Evolutionary conservation across 768 basidiomycete genomes (phyloP).

Genomic region (Russula compacta): DNA sequence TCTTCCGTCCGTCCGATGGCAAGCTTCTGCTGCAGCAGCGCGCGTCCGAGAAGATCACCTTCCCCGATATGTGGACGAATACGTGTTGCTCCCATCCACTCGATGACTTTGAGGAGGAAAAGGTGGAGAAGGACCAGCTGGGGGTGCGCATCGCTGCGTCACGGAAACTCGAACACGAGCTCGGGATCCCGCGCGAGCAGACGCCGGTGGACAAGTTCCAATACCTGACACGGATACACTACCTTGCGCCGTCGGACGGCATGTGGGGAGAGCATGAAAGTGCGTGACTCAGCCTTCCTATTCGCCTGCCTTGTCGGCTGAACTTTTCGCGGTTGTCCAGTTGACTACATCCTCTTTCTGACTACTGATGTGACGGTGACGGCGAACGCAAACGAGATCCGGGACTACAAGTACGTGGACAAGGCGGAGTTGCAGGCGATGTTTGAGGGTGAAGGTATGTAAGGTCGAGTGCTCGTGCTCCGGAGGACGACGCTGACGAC

Average conservation of each 20-base stretch:
- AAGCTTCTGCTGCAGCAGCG: constrained; percentile 90
- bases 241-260: constrained; percentile 87
- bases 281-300: constrained; percentile 27
- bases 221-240: constrained; percentile 94
- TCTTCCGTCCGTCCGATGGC: constrained; percentile 91
- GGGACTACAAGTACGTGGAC: constrained; percentile 82
- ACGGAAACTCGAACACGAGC: constrained; percentile 91
- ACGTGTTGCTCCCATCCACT: constrained; percentile 98
- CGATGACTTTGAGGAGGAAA: constrained; percentile 82
- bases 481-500: neutral
- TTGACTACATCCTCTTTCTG: constrained; percentile 96
- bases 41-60: constrained; percentile 98
- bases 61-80: constrained; percentile 99
- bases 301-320: neutral
- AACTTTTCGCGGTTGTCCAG: constrained; percentile 33
- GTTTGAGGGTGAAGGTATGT: constrained; percentile 73
- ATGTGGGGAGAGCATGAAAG: constrained; percentile 99
- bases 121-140: constrained; percentile 62
- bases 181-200: constrained; percentile 78
- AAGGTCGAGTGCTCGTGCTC: neutral
- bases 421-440: constrained; percentile 84
- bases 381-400: constrained; percentile 86
- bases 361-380: constrained; percentile 78
- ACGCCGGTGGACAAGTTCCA: constrained; percentile 81
- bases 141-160: constrained; percentile 89